phyloP scores from a whole-genome alignment of 1,284 basidiomycete genomes.

The Marasmius tenuissimus region DNA sequence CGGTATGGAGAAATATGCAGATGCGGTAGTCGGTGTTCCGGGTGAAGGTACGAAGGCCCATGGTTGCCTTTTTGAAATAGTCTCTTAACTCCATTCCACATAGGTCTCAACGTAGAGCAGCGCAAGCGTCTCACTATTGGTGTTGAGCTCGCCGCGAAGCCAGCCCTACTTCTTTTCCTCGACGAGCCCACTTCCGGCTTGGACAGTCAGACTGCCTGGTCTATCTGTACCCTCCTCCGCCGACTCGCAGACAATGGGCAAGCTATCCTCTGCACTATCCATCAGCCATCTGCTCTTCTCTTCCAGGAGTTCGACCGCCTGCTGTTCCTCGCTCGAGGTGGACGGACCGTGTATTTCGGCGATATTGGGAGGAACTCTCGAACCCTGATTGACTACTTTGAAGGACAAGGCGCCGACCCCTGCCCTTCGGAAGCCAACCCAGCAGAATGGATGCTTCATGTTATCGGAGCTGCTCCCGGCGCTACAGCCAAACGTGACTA shows the following conservation, averaged over 20 bases:
- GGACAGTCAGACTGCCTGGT: constrained; percentile 71
- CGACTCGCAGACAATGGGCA: constrained; percentile 68
- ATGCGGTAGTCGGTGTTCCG: constrained; percentile 66
- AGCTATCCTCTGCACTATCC: constrained; percentile 53
- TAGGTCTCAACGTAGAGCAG: constrained; percentile 38
- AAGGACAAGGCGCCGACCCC: constrained; percentile 39
- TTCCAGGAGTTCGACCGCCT: constrained; percentile 56
- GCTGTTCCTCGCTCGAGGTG: constrained; percentile 44
- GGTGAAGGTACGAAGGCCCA: constrained; percentile 42
- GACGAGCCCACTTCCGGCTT: constrained; percentile 66
- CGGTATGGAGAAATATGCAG: constrained; percentile 61
- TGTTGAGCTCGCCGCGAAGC: constrained; percentile 31
- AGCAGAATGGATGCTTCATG: constrained; percentile 23
- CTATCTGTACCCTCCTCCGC: constrained; percentile 15
- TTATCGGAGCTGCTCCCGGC: constrained; percentile 16
- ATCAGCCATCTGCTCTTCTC: constrained; percentile 58
- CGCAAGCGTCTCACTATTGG: constrained; percentile 58
- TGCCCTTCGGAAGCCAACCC: constrained; percentile 18
- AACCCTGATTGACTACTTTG: constrained; percentile 51
- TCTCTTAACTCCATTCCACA: not conserved
- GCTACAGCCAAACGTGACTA: constrained; percentile 28
- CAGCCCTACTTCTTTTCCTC: constrained; percentile 60
- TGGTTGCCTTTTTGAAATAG: not conserved
- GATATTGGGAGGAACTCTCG: constrained; percentile 46
- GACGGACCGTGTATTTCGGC: constrained; percentile 55